Conservation (phyloP, 805 yeast genomes). For the Brettanomyces naardenensis region DNA sequence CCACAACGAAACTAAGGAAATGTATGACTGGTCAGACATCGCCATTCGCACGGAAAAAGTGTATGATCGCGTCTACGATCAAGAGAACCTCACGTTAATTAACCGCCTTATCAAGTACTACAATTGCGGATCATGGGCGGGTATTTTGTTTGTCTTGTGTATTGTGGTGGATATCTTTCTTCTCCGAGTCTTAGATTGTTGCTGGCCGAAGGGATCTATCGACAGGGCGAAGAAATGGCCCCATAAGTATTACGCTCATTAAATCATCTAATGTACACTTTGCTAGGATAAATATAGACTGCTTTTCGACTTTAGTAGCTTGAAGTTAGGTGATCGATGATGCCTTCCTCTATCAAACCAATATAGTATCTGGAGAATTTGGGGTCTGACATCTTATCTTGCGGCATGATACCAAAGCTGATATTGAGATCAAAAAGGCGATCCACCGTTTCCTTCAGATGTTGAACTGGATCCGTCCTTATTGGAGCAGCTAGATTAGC, state of each 20-base stretch:
- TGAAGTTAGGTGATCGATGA: neutral
- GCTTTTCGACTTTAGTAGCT: neutral
- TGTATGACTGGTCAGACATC: conserved; percentile 91
- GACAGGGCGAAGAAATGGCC: conserved; percentile 84
- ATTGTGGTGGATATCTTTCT: conserved; percentile 73
- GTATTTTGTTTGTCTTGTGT: conserved; percentile 72
- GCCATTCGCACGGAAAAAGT: conserved; percentile 82
- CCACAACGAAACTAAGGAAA: conserved; percentile 65
- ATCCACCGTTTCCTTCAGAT: no score
- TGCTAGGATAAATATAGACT: neutral
- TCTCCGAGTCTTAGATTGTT: conserved; percentile 53
- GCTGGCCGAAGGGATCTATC: conserved; percentile 61
- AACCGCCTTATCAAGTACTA: conserved; percentile 57
- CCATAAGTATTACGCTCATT: conserved; percentile 2
- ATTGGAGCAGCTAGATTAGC: neutral
- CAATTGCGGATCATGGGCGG: conserved; percentile 77
- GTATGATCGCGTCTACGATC: conserved; percentile 39
- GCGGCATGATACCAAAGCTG: no score
- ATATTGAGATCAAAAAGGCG: no score
- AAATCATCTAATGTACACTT: neutral
- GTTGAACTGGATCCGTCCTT: no score
- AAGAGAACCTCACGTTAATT: conserved; percentile 32
- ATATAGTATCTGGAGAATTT: conserved; percentile 2
- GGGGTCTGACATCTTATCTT: no score
- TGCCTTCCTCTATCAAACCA: conserved; percentile 5